Base-by-base conservation (phyloP, 2,329 filamentous ascomycete genomes). In the Pseudogymnoascus sp. region DNA sequence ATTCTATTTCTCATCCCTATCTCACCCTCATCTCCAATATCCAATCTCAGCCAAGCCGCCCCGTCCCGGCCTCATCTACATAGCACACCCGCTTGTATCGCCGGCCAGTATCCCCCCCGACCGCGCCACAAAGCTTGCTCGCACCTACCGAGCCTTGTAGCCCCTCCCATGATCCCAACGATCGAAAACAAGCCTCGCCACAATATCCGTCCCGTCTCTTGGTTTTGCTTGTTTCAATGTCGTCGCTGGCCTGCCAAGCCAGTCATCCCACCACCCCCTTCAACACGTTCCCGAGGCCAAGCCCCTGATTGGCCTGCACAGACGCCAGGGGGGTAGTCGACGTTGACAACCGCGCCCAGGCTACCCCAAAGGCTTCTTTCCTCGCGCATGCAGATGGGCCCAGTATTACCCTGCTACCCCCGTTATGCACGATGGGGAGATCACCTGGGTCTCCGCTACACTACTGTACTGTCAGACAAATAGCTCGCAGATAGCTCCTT, bases 381-480 rank as follows among this genome's bases (percentile, higher is more conserved):
- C 25, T 6, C 41, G 22, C 22, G 12, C 14, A 50, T 50, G n/a
- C 25, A 33, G n/a, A 50, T 18, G 25, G 43, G 25, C 5, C 25
- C 25, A 33, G 43, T 50, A 18, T 18, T 50, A 50, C n/a, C 43
- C 43, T 50, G 11, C 7, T 30, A 22, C 7, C n/a, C 43, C 43
- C 43, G 25, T 15, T 50, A 50, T 50, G 43, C 43, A 50, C 43
- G 43, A 50, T 33, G 12, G 25, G 43, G n/a, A 50, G 43, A 50
- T 50, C 43, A 50, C 8, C 43, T 30, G n/a, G 14, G 30, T 30
- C 25, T 50, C 43, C 25, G n/a, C 43, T 30, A 12, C 25, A 33
- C 43, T 50, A 53, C 43, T 53, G 43, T 33, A 53, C 43, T 53
- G 25, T 53, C n/a, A 53, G 43, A 53, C 43, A 53, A 50, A 53